Conservation (phyloP, 192 early-diverging fungal genomes). For the Allomyces javanicus region DNA sequence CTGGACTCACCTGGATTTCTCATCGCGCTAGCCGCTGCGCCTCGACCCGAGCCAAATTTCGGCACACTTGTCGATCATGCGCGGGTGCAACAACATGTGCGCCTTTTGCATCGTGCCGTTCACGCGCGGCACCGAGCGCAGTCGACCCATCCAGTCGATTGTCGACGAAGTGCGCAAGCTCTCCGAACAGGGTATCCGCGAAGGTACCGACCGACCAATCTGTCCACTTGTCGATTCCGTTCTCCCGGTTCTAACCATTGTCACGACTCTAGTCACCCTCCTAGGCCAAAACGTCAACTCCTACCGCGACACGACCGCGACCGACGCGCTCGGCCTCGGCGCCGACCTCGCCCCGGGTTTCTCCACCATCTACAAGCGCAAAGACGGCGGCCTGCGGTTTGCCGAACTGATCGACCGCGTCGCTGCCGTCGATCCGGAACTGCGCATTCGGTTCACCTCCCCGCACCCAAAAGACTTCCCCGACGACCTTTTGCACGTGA, state of each 20-base stretch:
- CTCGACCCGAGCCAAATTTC: slow-evolving; percentile 39
- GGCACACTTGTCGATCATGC: slow-evolving; percentile 54
- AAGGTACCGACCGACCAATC: slow-evolving; percentile 6
- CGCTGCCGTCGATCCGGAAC: slow-evolving; percentile 44
- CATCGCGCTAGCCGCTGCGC: slow-evolving; percentile 23
- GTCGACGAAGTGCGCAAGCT: slow-evolving; percentile 39
- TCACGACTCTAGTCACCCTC: slow-evolving; percentile 24
- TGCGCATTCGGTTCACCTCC: slow-evolving; percentile 58
- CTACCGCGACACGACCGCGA: slow-evolving; percentile 45
- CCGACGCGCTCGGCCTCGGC: slow-evolving; percentile 21
- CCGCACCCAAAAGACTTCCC: slow-evolving; percentile 70
- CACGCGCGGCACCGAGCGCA: slow-evolving; percentile 52
- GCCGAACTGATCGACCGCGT: slow-evolving; percentile 50
- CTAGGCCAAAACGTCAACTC: slow-evolving; percentile 71
- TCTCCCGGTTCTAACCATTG: not conserved
- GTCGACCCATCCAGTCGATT: slow-evolving; percentile 46
- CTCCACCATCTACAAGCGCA: slow-evolving; percentile 54
- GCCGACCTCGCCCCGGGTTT: slow-evolving; percentile 33
- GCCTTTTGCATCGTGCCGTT: slow-evolving; percentile 61
- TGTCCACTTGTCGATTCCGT: not conserved
- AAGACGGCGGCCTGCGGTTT: slow-evolving; percentile 52
- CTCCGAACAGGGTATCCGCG: slow-evolving; percentile 41
- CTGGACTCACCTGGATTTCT: too few species aligned
- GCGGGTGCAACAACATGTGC: slow-evolving; percentile 71
- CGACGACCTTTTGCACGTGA: slow-evolving; percentile 42